phyloP scores from a whole-genome alignment of 495 filamentous ascomycete genomes.

The Cetradonia linearis region DNA sequence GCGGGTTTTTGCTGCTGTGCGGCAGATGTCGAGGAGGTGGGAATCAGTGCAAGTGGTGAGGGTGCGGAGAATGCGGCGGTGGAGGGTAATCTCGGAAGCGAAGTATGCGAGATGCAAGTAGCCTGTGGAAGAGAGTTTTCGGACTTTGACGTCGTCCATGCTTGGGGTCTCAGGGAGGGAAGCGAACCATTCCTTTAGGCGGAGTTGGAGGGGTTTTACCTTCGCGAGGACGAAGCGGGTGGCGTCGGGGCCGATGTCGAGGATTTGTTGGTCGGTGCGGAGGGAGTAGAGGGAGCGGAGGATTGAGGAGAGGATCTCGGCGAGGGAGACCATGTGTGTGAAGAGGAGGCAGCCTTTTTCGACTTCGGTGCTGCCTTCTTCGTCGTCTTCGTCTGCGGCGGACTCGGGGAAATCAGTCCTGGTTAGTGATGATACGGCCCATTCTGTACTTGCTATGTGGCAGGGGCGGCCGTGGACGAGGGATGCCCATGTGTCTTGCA shows the following conservation, averaged over 20 bases:
- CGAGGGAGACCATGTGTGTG: conserved; percentile 62
- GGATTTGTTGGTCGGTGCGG: conserved; percentile 42
- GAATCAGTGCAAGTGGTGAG: conserved; percentile 46
- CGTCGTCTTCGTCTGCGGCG: conserved; percentile 45
- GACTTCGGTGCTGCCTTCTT: conserved; percentile 47
- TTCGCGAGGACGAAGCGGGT: conserved; percentile 49
- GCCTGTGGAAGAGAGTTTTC: conserved; percentile 50
- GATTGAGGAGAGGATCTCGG: conserved; percentile 66
- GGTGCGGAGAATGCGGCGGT: conserved; percentile 69
- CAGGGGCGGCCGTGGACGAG: conserved; percentile 79
- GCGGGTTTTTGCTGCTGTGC: conserved; percentile 67
- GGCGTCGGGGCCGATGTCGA: conserved; percentile 29
- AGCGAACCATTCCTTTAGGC: conserved; percentile 72
- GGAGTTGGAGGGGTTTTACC: conserved; percentile 74
- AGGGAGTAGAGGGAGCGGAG: conserved; percentile 72
- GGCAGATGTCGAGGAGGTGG: conserved; percentile 68
- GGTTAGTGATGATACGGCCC: conserved; percentile 63
- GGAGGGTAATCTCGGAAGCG: conserved; percentile 75
- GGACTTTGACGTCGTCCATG: conserved; percentile 45
- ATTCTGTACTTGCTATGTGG: conserved; percentile 70
- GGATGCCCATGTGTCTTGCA: conserved; percentile 89
- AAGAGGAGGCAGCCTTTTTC: conserved; percentile 61
- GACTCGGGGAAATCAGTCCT: conserved; percentile 63
- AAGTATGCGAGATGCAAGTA: conserved; percentile 78
- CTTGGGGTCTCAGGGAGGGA: conserved; percentile 53